Base-by-base conservation (phyloP, 192 early-diverging fungal species). In the Coemansia sp. region DNA sequence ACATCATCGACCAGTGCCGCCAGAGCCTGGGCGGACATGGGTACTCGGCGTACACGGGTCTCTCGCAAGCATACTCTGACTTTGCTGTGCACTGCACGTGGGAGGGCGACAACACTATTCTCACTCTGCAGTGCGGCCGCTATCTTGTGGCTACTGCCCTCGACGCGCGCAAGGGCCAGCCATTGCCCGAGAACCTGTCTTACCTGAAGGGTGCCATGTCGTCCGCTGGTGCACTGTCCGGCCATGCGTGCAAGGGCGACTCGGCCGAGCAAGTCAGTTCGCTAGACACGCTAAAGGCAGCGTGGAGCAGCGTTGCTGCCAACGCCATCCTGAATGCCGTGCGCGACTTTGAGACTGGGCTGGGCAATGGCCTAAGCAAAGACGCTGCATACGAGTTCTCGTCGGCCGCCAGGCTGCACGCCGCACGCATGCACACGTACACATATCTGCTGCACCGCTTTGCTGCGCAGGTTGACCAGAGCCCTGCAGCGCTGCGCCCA, bases 21-120 rank as follows among this genome's bases (percentile, higher is more conserved):
- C 94, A 94, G 81, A 82, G 91, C 14, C 83, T 90, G 53, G 94
- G 94, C 67, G 94, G 94, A 33, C 94, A 96, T 60, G 94, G 94
- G 24, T 96, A 96, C 82, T 91, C 89, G 63, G 86, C 90, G 14
- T 94, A 94, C 85, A 92, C 94, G 3, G 94, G 91, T 3, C 86
- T 96, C 17, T 87, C 94, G 40, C 84, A 84, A 53, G 86, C 89
- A 56, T 92, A 92, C 80, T 84, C 86, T 58, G 92, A 94, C 68
- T 96, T 93, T 80, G 89, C 91, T 37, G 93, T 94, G 29, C 90
- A 92, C 62, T 92, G 90, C 74, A 94, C 91, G 37, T 90, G 91
- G 86, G 87, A 88, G 74, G 91, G 93, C 66, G 91, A 93, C 81
- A 93, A 95, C 77, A 95, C 93, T 44, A 95, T 95, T 57, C 74